A percentile compares a stretch with the other conserved stretches of the same genome.
Conservation (phyloP, 305 asterid genomes). For the Ilex paraguariensis region DNA sequence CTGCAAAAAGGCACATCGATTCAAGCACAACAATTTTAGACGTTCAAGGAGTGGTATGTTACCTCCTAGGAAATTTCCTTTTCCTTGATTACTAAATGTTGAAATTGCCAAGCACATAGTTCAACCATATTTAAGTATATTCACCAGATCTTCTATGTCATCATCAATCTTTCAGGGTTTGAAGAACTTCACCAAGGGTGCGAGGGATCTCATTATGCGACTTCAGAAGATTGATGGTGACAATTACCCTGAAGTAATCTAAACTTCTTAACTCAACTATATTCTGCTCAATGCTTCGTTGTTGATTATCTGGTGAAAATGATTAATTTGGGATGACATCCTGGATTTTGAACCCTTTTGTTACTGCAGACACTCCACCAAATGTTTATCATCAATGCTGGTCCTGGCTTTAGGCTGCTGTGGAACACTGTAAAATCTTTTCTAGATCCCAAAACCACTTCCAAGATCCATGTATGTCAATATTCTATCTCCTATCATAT, state of each 20-base stretch:
- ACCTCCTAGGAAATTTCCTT: conserved; percentile 3
- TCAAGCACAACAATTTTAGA: conserved; percentile 74
- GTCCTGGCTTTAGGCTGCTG: conserved; percentile 60
- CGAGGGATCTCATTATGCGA: conserved; percentile 61
- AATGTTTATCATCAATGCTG: conserved; percentile 82
- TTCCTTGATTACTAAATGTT: background rate
- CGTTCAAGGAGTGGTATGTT: conserved; percentile 79
- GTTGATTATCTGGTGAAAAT: too few relatives aligned
- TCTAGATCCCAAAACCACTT: conserved; percentile 65
- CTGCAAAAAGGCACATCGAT: conserved; percentile 74
- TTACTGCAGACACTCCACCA: conserved; percentile 69
- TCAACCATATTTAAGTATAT: too few relatives aligned
- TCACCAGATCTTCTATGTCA: too few relatives aligned
- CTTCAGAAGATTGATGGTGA: conserved; percentile 82
- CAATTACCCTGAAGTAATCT: conserved; percentile 69
- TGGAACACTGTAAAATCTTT: conserved; percentile 64
- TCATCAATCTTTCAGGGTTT: conserved; percentile 37
- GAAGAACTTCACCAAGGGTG: conserved; percentile 60
- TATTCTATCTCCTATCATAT: background rate
- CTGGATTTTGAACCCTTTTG: background rate
- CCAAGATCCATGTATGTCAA: conserved; percentile 65
- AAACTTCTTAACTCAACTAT: too few relatives aligned
- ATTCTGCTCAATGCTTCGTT: too few relatives aligned
- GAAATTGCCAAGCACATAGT: background rate
- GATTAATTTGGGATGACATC: too few relatives aligned